These are phyloP conservation scores for Kodamaea sp. DNA, from an alignment of 1,139 yeast genomes.

Conservation along the genomic window DNA sequence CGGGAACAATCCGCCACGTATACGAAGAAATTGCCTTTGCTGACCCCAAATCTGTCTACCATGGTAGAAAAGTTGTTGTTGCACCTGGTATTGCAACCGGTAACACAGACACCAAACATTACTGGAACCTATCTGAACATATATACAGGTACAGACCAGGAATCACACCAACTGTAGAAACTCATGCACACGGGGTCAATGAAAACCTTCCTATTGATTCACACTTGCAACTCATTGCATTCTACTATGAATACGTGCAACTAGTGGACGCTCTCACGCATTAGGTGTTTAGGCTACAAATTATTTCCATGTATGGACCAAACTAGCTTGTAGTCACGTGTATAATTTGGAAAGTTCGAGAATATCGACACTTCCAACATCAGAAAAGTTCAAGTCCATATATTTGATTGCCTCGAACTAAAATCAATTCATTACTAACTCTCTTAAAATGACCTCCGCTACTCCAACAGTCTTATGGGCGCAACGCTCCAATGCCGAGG, in stretches of 20 bases:
- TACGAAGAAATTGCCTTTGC: slow-evolving; percentile 17
- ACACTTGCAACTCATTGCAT: slow-evolving; percentile 60
- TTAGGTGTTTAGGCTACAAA: background rate
- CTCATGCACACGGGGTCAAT: slow-evolving; percentile 55
- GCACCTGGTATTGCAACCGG: slow-evolving; percentile 74
- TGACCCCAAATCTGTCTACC: slow-evolving; percentile 1
- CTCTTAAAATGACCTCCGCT: slow-evolving; percentile 11
- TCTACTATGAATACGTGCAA: slow-evolving; percentile 48
- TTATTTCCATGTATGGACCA: too few relatives aligned
- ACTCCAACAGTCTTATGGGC: slow-evolving; percentile 77
- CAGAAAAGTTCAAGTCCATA: background rate
- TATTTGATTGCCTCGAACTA: background rate
- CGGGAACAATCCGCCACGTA: slow-evolving; percentile 17
- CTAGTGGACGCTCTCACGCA: background rate
- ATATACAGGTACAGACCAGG: slow-evolving; percentile 61
- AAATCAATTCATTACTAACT: background rate
- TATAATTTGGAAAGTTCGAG: slow-evolving; percentile 12
- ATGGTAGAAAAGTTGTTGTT: slow-evolving; percentile 2
- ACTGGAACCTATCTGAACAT: slow-evolving; percentile 69
- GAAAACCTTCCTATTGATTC: slow-evolving; percentile 54
- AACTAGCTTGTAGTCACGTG: too few relatives aligned
- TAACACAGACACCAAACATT: slow-evolving; percentile 81
- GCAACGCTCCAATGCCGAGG: slow-evolving; percentile 81
- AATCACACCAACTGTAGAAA: slow-evolving; percentile 16
- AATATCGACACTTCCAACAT: slow-evolving; percentile 2